Evolutionary conservation across 2,329 filamentous ascomycete species (phyloP).

Genomic region (Cyphellophora europaea): DNA sequence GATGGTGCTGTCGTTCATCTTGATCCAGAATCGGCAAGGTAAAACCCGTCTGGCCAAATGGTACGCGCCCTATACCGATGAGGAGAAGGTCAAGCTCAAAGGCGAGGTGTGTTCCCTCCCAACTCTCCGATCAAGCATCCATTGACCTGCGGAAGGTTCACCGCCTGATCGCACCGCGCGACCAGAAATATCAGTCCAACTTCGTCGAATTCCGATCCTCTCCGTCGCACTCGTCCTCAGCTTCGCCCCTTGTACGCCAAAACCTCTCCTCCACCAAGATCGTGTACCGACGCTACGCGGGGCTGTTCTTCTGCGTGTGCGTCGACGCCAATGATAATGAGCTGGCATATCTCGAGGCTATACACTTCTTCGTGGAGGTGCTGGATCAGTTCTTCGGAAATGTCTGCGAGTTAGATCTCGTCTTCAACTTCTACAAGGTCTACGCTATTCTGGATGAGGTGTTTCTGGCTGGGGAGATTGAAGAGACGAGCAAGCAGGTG

Average conservation of each 20-base stretch:
- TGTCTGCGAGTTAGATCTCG: constrained; percentile 92
- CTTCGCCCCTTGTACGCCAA: constrained; percentile 17
- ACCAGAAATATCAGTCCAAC: constrained; percentile 99
- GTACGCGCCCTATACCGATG: constrained; percentile 97
- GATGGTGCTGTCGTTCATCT: constrained; percentile 72
- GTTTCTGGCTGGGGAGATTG: constrained; percentile 93
- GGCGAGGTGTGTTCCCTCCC: constrained; percentile 55
- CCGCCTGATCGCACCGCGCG: constrained; percentile 90
- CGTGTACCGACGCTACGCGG: constrained; percentile 93
- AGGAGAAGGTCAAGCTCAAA: constrained; percentile 98
- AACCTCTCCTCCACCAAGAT: constrained; percentile 61
- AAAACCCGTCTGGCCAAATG: constrained; percentile 98
- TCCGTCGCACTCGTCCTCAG: constrained; percentile 10
- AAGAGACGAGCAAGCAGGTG: constrained; percentile 98
- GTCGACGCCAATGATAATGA: constrained; percentile 99
- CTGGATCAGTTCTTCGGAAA: constrained; percentile 98
- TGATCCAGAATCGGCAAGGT: constrained; percentile 89
- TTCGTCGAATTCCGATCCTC: constrained; percentile 70
- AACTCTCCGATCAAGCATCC: neutral
- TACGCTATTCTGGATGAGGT: constrained; percentile 98
- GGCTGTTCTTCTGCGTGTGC: constrained; percentile 97
- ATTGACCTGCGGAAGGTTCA: constrained; percentile 56
- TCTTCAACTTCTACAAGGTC: constrained; percentile 70
- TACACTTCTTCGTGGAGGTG: constrained; percentile 99
- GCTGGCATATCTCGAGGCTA: constrained; percentile 89